Percentiles rank a stretch among this genome's conserved stretches.
These are phyloP conservation scores for Penicillium sp. DNA, from an alignment of 2,329 filamentous ascomycete species.

Conservation along the genomic window DNA sequence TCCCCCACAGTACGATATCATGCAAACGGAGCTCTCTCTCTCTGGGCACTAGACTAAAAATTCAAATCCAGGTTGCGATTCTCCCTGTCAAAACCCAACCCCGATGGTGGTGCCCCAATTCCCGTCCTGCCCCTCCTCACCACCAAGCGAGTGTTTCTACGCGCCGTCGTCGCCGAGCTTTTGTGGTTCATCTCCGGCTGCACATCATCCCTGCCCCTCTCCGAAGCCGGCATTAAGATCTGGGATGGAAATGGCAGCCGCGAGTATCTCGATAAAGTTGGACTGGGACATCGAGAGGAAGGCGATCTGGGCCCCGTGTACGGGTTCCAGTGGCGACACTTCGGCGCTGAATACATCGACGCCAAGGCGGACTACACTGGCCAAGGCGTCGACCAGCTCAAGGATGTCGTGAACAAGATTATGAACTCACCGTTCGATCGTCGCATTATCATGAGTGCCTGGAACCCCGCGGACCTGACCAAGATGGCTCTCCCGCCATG, in stretches of 20 bases:
- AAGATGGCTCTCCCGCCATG: conserved; percentile 93
- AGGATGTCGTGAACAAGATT: conserved; percentile 84
- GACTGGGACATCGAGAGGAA: conserved; percentile 74
- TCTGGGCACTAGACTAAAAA: too few species aligned
- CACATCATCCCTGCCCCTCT: conserved; percentile 76
- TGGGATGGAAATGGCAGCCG: conserved; percentile 97
- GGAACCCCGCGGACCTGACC: conserved; percentile 83
- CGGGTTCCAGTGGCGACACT: conserved; percentile 98
- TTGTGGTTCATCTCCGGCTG: conserved; percentile 90
- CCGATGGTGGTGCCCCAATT: conserved; percentile 41
- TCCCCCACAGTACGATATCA: conserved; percentile 57
- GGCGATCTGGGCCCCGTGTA: conserved; percentile 95
- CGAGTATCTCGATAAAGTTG: conserved; percentile 81
- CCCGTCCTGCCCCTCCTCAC: conserved; percentile 88
- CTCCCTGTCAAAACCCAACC: conserved; percentile 62
- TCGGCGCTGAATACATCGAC: conserved; percentile 85
- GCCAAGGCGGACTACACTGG: conserved; percentile 77
- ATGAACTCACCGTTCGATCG: conserved; percentile 82
- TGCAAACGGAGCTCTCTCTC: too few species aligned
- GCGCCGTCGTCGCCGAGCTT: conserved; percentile 85
- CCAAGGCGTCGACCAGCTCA: conserved; percentile 88
- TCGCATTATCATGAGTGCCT: conserved; percentile 84
- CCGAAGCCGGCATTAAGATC: conserved; percentile 82
- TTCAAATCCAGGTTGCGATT: conserved; percentile 63
- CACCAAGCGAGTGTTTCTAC: conserved; percentile 92